Base-by-base conservation (phyloP, 108 stramenopile species). In the Ochromonas danica region DNA sequence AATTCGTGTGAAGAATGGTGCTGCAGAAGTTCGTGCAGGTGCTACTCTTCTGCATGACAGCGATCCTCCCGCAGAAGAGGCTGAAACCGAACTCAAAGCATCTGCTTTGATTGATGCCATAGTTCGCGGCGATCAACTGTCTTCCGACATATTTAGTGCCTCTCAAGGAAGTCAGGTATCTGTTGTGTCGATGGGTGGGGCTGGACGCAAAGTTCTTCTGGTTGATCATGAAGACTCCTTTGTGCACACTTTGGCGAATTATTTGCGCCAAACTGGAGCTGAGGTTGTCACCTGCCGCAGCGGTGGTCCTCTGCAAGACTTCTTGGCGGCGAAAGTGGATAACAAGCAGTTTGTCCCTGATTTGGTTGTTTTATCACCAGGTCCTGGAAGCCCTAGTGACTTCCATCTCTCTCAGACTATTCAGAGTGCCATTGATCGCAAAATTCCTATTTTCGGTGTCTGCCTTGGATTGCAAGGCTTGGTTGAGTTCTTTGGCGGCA, bases 201-300 rank as follows among this genome's bases (percentile, higher is more conserved):
- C 78, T 42, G 95, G 94, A 42, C 95, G 93, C 88, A 81, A 78
- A 25, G 89, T 96, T 30, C 87, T 98, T 45, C 88, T 98, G 43
- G 88, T 98, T 51, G 97, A 98, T 81, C 97, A 98, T 82, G 93
- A 98, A 81, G 97, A 98, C 83, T 96, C 95, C 0, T 98, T 98
- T 81, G 97, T 98, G 27, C 97, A 98, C 85, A 98, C 97, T 30
- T 90, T 98, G 39, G 95, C 95, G 40, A 96, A 98, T 81, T 98
- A 98, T 80, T 83, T 98, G 57, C 93, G 97, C 6, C 97, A 98
- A 86, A 98, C 95, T 31, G 95, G 95, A 45, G 97, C 97, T 0
- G 85, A 88, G 40, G 97, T 98, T 31, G 88, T 62, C 78, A 96
- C 95, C 6, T 84, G 95, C 0, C 92, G 97, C 61, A 92, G 90